These are phyloP conservation scores for Syzygium grande DNA, from an alignment of 345 rosid genomes.

Conservation along the genomic window DNA sequence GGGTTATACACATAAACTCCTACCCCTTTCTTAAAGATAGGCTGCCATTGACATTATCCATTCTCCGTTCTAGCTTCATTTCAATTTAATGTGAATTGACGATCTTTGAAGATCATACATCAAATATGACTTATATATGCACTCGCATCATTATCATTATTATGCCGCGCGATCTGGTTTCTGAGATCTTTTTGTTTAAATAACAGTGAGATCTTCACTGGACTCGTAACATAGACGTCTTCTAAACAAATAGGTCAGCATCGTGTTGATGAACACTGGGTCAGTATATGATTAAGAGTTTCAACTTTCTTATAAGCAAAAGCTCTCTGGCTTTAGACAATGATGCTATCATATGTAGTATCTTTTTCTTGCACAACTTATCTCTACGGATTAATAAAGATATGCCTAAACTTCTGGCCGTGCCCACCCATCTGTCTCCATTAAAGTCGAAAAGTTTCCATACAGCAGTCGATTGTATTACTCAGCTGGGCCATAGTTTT, in stretches of 20 bases:
- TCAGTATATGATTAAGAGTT: not conserved
- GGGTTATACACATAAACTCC: not conserved
- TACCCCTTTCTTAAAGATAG: not conserved
- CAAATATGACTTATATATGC: not conserved
- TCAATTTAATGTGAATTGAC: not conserved
- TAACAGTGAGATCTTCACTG: not conserved
- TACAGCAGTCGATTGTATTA: conserved; percentile 15
- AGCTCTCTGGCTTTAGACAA: not conserved
- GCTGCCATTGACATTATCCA: not conserved
- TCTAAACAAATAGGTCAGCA: not conserved
- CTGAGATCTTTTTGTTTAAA: not conserved
- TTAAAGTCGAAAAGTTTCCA: not conserved
- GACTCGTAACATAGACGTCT: not conserved
- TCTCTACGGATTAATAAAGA: not conserved
- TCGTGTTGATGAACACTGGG: not conserved
- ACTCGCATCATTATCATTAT: not conserved
- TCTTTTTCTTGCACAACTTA: not conserved
- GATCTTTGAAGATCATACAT: not conserved
- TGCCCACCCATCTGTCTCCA: not conserved
- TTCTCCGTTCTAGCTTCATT: not conserved
- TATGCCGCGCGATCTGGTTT: too few species aligned
- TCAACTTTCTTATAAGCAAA: not conserved
- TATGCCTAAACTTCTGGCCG: not conserved
- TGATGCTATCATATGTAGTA: not conserved
- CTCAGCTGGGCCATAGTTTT: conserved; percentile 21